Percentiles rank a stretch among this genome's conserved stretches.
These are phyloP conservation scores for Candida methanosorbosa DNA, from an alignment of 805 yeast genomes.

Conservation along the genomic window DNA sequence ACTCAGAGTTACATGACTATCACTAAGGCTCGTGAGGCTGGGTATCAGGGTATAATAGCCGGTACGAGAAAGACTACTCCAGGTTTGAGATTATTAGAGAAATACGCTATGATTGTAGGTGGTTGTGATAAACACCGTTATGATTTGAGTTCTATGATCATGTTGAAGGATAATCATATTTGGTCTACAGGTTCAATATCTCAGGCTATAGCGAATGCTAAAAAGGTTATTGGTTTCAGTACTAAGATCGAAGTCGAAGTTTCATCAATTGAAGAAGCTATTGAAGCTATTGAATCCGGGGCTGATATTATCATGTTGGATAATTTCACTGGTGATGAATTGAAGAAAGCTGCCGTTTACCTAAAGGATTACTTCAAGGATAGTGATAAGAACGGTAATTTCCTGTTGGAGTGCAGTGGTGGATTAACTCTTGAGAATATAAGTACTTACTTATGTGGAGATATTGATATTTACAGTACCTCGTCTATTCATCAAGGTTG, in stretches of 20 bases:
- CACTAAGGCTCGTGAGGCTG: constrained; percentile 52
- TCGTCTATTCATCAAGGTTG: constrained; percentile 91
- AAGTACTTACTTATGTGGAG: constrained; percentile 55
- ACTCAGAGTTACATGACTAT: constrained; percentile 57
- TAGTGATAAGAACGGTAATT: constrained; percentile 31
- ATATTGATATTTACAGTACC: constrained; percentile 85
- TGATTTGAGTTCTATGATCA: constrained; percentile 88
- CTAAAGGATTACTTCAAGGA: constrained; percentile 48
- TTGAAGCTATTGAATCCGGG: constrained; percentile 89
- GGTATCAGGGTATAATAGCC: constrained; percentile 79
- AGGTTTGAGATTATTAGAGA: constrained; percentile 80
- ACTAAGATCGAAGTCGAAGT: constrained; percentile 91
- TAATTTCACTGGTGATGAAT: constrained; percentile 62
- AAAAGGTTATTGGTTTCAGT: constrained; percentile 79
- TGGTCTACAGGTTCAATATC: constrained; percentile 92
- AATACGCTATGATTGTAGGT: constrained; percentile 91
- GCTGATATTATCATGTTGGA: constrained; percentile 96
- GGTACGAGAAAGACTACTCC: constrained; percentile 98
- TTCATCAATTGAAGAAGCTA: constrained; percentile 75
- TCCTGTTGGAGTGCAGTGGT: constrained; percentile 85
- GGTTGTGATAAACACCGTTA: constrained; percentile 91
- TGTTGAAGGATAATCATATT: constrained; percentile 91
- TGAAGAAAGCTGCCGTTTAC: constrained; percentile 54
- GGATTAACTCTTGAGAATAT: constrained; percentile 73
- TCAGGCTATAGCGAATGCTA: constrained; percentile 68